Base-by-base conservation (phyloP, 2,329 filamentous ascomycete species). In the Chalara sp. region DNA sequence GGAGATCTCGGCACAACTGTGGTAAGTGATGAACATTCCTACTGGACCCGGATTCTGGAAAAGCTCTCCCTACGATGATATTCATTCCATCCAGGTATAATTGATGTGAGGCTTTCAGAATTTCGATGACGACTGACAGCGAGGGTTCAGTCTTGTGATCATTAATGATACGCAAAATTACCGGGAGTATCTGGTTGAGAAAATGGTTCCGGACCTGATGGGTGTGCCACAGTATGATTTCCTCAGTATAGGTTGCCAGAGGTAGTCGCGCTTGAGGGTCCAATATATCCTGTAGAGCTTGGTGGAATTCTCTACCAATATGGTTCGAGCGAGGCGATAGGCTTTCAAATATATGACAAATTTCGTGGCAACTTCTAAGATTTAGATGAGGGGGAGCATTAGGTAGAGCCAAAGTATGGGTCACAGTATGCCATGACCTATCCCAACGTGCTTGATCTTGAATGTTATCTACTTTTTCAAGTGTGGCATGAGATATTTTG, bases 141-240 rank as follows among this genome's bases (percentile, higher is more conserved):
- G 80, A 68, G 48, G 74, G 70, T 5, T 63, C 56, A 49, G 74
- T 68, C 51, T 63, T 61, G 42, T 70, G 68, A 53, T 51, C 47
- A n/a, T 55, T 43, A 35, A 49, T 50, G 12, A 57, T 76, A 28
- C 72, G 71, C 8, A 72, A 67, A 33, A 85, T 69, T 49, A 80
- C 62, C 21, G 80, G 80, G 49, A 81, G 67, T 12, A 83, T 79
- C 60, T 81, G 75, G 53, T 76, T 73, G 31, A 80, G 68, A 59
- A 83, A 84, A 64, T 85, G 81, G 53, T 74, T 71, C 40, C 79
- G 73, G 41, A 80, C 78, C 65, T 84, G 80, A 50, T 78, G 74
- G 29, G 75, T 76, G 62, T 84, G 78, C 81, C 81, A 85, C 30
- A 70, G 64, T 30, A 83, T 58, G 39, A 84, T 67, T 58, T 83